Percentiles rank a stretch among this genome's conserved stretches.
phyloP scores from a whole-genome alignment of 1,284 basidiomycete genomes.

The Rhodotorula sp. region DNA sequence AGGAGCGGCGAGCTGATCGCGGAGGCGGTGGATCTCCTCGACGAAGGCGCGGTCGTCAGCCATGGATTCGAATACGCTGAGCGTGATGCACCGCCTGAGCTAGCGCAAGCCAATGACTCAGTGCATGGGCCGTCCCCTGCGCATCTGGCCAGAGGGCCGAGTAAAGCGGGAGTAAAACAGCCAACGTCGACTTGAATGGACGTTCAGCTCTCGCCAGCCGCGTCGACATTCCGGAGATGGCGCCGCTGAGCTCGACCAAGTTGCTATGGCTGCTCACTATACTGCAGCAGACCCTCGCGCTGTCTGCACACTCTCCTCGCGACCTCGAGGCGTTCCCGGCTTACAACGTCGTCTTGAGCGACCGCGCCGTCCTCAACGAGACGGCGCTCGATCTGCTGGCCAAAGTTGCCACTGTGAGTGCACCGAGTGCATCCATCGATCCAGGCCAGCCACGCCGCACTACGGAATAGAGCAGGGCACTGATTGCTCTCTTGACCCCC shows the following conservation, averaged over 20 bases:
- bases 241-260: neutral
- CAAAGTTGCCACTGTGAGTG: conserved; percentile 5
- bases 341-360: conserved; percentile 32
- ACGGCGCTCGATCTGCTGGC: conserved; percentile 22
- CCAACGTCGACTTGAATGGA: no score
- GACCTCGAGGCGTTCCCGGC: conserved; percentile 42
- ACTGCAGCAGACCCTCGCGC: conserved; percentile 5
- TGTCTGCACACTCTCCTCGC: conserved; percentile 42
- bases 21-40: neutral
- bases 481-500: neutral
- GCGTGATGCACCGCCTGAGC: no score
- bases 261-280: neutral
- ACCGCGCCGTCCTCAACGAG: conserved; percentile 38
- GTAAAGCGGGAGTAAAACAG: no score
- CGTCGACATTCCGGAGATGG: neutral
- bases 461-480: no score
- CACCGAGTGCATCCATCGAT: no score
- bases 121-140: no score
- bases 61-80: no score
- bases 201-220: no score
- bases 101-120: no score
- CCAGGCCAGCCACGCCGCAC: no score
- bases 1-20: neutral
- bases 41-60: no score
- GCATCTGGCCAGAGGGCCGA: no score